These are phyloP conservation scores for Carallia pectinifolia DNA, from an alignment of 345 rosid species.

Conservation along the genomic window DNA sequence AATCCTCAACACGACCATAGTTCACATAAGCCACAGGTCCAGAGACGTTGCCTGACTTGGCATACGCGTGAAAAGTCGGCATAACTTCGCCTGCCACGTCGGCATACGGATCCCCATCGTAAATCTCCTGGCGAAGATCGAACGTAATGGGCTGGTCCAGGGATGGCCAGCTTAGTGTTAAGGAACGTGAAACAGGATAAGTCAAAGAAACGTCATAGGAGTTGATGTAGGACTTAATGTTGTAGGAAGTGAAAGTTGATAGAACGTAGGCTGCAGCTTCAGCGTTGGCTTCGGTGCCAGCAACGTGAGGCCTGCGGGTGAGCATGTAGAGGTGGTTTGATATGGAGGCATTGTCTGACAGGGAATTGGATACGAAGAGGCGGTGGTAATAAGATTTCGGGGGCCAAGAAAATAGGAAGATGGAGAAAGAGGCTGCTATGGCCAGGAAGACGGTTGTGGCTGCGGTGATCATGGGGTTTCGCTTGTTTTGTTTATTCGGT, in stretches of 20 bases:
- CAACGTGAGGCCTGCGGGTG: conserved; percentile 77
- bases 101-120: conserved; percentile 63
- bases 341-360: conserved; percentile 61
- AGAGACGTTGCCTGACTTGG: conserved; percentile 59
- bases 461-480: conserved; percentile 30
- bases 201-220: conserved; percentile 64
- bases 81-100: conserved; percentile 56
- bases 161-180: conserved; percentile 35
- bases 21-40: conserved; percentile 69
- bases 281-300: conserved; percentile 76
- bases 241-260: conserved; percentile 46
- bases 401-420: conserved; percentile 30
- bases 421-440: conserved; percentile 40
- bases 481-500: no score
- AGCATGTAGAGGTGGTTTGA: conserved; percentile 62
- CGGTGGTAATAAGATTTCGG: conserved; percentile 54
- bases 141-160: conserved; percentile 36
- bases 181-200: conserved; percentile 64
- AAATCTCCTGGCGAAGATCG: conserved; percentile 45
- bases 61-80: conserved; percentile 76
- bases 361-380: conserved; percentile 51
- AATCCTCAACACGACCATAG: conserved; percentile 74
- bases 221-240: conserved; percentile 35
- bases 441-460: conserved; percentile 31
- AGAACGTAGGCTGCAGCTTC: conserved; percentile 63